A percentile compares a stretch with the other conserved stretches of the same genome.
Evolutionary conservation across 2,329 filamentous ascomycete species (phyloP).

Genomic region (Diatrype stigma): DNA sequence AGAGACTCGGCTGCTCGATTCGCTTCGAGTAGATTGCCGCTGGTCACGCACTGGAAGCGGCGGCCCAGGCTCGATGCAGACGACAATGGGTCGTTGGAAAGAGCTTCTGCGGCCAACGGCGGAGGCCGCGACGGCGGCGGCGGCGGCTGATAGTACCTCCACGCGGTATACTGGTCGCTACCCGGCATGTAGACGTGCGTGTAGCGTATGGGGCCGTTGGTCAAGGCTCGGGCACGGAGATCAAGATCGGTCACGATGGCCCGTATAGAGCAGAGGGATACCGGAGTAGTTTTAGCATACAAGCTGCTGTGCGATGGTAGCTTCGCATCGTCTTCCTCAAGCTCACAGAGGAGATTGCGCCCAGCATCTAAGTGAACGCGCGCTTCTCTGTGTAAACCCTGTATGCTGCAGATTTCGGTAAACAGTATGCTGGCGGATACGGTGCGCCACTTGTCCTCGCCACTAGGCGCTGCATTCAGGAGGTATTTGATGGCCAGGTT

Average conservation of each 20-base stretch:
- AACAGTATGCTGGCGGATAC: constrained; percentile 16
- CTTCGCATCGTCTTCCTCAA: neutral
- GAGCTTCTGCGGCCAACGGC: no score
- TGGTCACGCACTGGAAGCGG: neutral
- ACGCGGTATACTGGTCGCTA: constrained; percentile 3
- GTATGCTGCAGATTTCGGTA: constrained; percentile 13
- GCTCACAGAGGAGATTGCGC: constrained; percentile 5
- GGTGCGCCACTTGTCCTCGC: constrained; percentile 8
- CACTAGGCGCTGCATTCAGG: neutral
- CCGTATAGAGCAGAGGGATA: neutral
- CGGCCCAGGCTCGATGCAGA: no score
- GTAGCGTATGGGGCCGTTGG: constrained; percentile 1
- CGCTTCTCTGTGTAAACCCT: constrained; percentile 11
- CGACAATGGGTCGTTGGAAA: no score
- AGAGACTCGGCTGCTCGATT: constrained; percentile 6
- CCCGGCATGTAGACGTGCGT: neutral
- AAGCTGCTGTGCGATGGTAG: neutral
- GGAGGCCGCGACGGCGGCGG: no score
- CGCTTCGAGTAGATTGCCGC: constrained; percentile 3
- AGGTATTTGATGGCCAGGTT: constrained; percentile 12
- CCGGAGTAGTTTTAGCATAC: neutral
- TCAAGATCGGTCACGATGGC: constrained; percentile 4
- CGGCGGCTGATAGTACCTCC: constrained; percentile 7
- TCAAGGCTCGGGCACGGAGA: constrained; percentile 1
- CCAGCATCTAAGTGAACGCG: constrained; percentile 8